Base-by-base conservation (phyloP, 1,284 basidiomycete genomes). In the Tilletia setariae region DNA sequence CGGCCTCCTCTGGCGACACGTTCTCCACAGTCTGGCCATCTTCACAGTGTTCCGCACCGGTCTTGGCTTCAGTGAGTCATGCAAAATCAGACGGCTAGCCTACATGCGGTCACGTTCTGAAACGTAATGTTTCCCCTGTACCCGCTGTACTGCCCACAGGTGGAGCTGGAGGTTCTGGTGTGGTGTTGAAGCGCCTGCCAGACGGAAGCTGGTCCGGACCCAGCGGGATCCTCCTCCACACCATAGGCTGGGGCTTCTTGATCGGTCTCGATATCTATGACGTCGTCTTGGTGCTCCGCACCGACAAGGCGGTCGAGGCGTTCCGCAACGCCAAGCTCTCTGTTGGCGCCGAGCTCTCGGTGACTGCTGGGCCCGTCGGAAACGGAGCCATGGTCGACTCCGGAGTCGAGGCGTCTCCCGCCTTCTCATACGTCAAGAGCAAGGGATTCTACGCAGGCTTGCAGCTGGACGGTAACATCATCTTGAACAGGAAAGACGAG, bases 221-320 rank as follows among this genome's bases (percentile, higher is more conserved):
- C 2, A 78, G 77, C 0, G 81, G 79, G 21, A 68, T 83, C 8
- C 64, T 83, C 0, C 69, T 83, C 15, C 79, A 84, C 42, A 82
- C 81, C 0, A 53, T 81, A 40, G 78, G 79, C 0, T 75, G 73
- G 46, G 81, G 78, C 0, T 74, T 83, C 49, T 69, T 81, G 13
- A 75, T 79, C 42, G 83, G 83, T 0, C 73, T 79, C 15, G 83
- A 84, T 56, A 76, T 83, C 28, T 84, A 84, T 70, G 83, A 84
- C 53, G 82, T 83, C 13, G 82, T 83, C 0, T 74, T 84, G 1
- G 74, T 84, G 0, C 73, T 84, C 4, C 76, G 83, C 2, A 80
- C 70, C 42, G 72, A 79, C 47, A 68, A 74, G 42, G 78, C 82
- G 0, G 72, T 82, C 11, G 70, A 80, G 21, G 77, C 74, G 0